Conservation (phyloP, 352 stramenopile species). For the Aphanomyces cochlioides region DNA sequence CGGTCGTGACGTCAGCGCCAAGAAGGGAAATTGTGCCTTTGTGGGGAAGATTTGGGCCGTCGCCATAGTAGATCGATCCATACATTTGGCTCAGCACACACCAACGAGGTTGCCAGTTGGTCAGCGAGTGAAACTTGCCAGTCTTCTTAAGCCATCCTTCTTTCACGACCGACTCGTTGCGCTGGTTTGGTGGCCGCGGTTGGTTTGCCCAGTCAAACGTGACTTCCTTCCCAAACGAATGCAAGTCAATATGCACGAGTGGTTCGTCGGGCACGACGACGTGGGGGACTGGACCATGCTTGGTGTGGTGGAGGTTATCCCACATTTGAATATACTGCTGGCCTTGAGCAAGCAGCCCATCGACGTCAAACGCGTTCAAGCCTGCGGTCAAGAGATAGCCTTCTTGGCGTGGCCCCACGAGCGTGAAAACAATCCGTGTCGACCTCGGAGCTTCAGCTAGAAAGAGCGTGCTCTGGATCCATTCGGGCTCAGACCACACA, state of each 20-base stretch:
- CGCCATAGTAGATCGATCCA: slow-evolving; percentile 73
- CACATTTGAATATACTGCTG: slow-evolving; percentile 19
- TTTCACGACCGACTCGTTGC: slow-evolving; percentile 38
- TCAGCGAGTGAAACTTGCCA: slow-evolving; percentile 65
- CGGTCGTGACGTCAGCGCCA: slow-evolving; percentile 62
- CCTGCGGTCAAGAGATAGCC: slow-evolving; percentile 56
- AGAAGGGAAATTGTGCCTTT: slow-evolving; percentile 67
- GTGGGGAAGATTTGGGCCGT: slow-evolving; percentile 61
- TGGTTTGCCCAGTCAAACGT: slow-evolving; percentile 66
- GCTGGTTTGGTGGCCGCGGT: slow-evolving; percentile 31
- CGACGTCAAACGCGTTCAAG: slow-evolving; percentile 21
- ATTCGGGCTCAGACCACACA: neutral
- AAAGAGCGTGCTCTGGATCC: neutral
- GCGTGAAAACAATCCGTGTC: slow-evolving; percentile 9
- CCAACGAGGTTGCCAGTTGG: slow-evolving; percentile 70
- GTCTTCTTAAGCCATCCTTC: slow-evolving; percentile 51
- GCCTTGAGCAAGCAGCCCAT: slow-evolving; percentile 23
- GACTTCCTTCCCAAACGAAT: slow-evolving; percentile 51
- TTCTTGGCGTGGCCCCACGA: slow-evolving; percentile 41
- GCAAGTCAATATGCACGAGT: slow-evolving; percentile 70
- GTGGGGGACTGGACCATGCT: slow-evolving; percentile 7
- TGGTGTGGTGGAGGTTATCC: slow-evolving; percentile 16
- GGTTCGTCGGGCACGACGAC: slow-evolving; percentile 4
- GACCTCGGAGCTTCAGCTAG: slow-evolving; percentile 6
- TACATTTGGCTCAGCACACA: slow-evolving; percentile 77